phyloP scores from a whole-genome alignment of 1,284 basidiomycete genomes.

The Heterobasidion irregulare region DNA sequence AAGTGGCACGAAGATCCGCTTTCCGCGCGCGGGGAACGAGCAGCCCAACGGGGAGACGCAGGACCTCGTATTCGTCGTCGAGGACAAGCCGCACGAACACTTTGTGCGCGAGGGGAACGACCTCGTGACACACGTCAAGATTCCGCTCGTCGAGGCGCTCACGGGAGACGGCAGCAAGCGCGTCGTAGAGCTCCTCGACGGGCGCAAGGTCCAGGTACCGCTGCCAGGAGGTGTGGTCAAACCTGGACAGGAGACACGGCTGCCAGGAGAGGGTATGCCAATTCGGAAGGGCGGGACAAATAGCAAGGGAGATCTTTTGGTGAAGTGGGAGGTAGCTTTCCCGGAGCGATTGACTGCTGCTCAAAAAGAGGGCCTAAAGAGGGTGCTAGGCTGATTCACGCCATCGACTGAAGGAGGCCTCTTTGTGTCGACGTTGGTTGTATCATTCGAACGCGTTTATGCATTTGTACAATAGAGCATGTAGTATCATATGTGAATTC shows the following conservation, averaged over 20 bases:
- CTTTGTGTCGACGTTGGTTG: neutral
- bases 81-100: slow-evolving; percentile 78
- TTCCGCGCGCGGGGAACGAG: slow-evolving; percentile 84
- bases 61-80: slow-evolving; percentile 85
- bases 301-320: slow-evolving; percentile 77
- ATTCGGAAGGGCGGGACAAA: slow-evolving; percentile 71
- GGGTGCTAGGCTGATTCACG: slow-evolving; percentile 40
- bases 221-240: slow-evolving; percentile 70
- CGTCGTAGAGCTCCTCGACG: slow-evolving; percentile 69
- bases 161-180: slow-evolving; percentile 41
- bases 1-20: slow-evolving; percentile 87
- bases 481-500: neutral
- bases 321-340: slow-evolving; percentile 83
- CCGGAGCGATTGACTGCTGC: slow-evolving; percentile 63
- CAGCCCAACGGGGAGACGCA: slow-evolving; percentile 66
- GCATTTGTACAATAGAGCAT: neutral
- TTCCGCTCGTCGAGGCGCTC: slow-evolving; percentile 84
- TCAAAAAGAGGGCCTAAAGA: slow-evolving; percentile 77
- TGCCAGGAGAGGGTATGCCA: slow-evolving; percentile 86
- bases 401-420: neutral
- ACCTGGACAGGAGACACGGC: slow-evolving; percentile 66
- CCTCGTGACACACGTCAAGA: slow-evolving; percentile 51
- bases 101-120: slow-evolving; percentile 82
- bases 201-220: slow-evolving; percentile 62
- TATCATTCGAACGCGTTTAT: neutral